Base-by-base conservation (phyloP, 2,329 filamentous ascomycete species). In the Colletotrichum coccodes region DNA sequence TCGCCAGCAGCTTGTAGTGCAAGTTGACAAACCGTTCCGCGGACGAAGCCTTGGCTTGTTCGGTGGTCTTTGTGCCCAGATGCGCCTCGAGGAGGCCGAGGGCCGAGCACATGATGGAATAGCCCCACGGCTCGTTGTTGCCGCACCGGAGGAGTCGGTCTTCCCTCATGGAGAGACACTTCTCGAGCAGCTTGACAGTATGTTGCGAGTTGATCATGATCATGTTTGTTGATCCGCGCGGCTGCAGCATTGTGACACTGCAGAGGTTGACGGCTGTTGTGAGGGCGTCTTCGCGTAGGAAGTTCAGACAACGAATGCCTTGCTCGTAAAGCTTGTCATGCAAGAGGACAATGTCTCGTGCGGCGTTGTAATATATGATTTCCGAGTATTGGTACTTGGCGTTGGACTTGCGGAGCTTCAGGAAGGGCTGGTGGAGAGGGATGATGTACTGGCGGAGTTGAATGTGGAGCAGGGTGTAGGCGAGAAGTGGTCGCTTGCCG, bases 41-140 rank as follows among this genome's bases (percentile, higher is more conserved):
- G 3, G 87, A 87, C 6, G 85, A 84, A 4, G 87, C 87, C 76
- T 89, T 90, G 64, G 88, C 88, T 8, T 81, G 81, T 71, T 89
- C 86, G 18, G 84, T 75, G 8, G 87, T 84, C 79, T 89, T 90
- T 66, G 84, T 84, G 32, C 85, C 87, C 16, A 90, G 79, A 69
- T 90, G 88, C 0, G 87, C 86, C 75, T 90, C 87, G 28, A 90
- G 80, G 11, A 90, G 80, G 3, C 88, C 88, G 30, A 86, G 81
- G 1, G 88, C 87, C 3, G 87, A 86, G 71, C 87, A 90, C 85
- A 90, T 88, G 75, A 89, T 89, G 63, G 85, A 87, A 76, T 90
- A 89, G 21, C 87, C 87, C 88, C 88, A 90, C 0, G 88, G 88
- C 74, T 90, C 88, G 73, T 89, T 88, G 78, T 90, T 90, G 18